A percentile compares a stretch with the other conserved stretches of the same genome.
Conservation (phyloP, 305 asterid species). For the Fraxinus latifolia region DNA sequence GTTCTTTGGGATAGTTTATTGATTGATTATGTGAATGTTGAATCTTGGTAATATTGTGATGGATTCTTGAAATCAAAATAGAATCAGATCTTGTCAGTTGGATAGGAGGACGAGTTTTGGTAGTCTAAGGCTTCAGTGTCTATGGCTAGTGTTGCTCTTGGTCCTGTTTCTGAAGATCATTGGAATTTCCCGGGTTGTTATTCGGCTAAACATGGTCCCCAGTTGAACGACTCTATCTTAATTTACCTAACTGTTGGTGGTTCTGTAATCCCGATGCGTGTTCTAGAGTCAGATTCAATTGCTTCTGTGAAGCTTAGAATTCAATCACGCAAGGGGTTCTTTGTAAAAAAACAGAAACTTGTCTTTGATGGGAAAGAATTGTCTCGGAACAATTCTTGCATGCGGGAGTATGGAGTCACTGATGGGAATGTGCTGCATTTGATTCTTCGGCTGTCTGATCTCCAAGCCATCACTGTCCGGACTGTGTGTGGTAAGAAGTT, state of each 20-base stretch:
- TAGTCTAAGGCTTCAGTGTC: constrained; percentile 49
- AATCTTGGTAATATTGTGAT: constrained; percentile 19
- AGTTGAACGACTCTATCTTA: constrained; percentile 56
- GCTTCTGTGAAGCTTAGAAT: constrained; percentile 74
- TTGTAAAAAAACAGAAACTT: constrained; percentile 61
- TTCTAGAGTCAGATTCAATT: constrained; percentile 67
- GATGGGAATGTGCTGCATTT: constrained; percentile 68
- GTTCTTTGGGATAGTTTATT: background rate
- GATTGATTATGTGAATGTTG: constrained; percentile 14
- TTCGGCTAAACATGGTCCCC: constrained; percentile 34
- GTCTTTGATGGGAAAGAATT: constrained; percentile 73
- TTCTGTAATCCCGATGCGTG: constrained; percentile 64
- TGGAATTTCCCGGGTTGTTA: constrained; percentile 50
- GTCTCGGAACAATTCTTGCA: constrained; percentile 51
- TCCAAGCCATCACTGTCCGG: constrained; percentile 64
- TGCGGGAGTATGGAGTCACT: constrained; percentile 60
- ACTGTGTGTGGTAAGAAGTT: constrained; percentile 71
- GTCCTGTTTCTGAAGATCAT: constrained; percentile 57
- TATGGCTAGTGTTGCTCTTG: constrained; percentile 63
- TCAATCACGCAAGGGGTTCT: constrained; percentile 58
- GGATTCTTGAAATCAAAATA: background rate
- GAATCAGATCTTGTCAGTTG: background rate
- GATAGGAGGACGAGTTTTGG: constrained; percentile 28
- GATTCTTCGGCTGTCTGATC: constrained; percentile 62
- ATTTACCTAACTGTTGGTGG: constrained; percentile 60